Conservation (phyloP, 768 basidiomycete species). For the Tremella fuciformis region DNA sequence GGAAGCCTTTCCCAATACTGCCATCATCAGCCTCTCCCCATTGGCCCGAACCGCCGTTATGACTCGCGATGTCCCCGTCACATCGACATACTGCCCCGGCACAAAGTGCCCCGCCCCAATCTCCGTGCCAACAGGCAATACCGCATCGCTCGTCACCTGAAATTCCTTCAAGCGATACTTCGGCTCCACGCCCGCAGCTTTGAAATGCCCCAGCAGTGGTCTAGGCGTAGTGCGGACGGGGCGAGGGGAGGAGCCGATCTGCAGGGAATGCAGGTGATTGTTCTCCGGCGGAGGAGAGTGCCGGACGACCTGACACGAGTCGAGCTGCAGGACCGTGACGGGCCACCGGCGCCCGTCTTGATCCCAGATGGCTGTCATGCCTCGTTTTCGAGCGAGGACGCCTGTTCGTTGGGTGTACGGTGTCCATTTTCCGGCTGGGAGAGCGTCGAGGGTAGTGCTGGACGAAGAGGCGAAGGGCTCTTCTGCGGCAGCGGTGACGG, state of each 20-base stretch:
- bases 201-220: constrained; percentile 86
- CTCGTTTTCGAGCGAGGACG: constrained; percentile 87
- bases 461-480: background rate
- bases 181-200: constrained; percentile 71
- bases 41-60: background rate
- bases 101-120: constrained; percentile 92
- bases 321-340: constrained; percentile 81
- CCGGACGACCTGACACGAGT: constrained; percentile 52
- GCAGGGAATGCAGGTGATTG: constrained; percentile 73
- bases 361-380: constrained; percentile 93
- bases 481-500: background rate
- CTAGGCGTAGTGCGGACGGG: constrained; percentile 68
- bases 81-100: constrained; percentile 93
- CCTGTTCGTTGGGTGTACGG: constrained; percentile 84
- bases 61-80: constrained; percentile 81
- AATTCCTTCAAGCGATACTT: constrained; percentile 84
- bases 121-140: constrained; percentile 83
- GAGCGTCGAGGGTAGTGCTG: background rate
- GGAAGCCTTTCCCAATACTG: constrained; percentile 95
- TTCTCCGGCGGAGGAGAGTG: constrained; percentile 48
- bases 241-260: constrained; percentile 79
- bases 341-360: constrained; percentile 81
- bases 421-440: constrained; percentile 64
- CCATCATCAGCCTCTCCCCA: constrained; percentile 5
- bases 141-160: constrained; percentile 79